Base-by-base conservation (phyloP, 495 filamentous ascomycete genomes). In the Penicillium atrosanguineum region DNA sequence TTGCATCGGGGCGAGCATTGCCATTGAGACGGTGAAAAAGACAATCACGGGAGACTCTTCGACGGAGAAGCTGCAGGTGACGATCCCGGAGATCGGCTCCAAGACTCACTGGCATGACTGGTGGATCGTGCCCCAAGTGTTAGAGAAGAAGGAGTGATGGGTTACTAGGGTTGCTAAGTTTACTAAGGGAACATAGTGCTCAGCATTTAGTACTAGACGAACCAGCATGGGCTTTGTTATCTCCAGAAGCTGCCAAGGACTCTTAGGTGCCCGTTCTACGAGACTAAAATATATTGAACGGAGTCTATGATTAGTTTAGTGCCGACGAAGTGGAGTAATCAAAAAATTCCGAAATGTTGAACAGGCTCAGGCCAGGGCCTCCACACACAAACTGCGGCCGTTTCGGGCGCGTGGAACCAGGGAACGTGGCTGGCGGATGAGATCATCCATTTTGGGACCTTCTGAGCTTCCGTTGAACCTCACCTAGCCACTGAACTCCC, bases 101-200 rank as follows among this genome's bases (percentile, higher is more conserved):
- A 79, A 81, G 59, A 62, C 69, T 18, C 73, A 67, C 38, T 87
- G 87, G 74, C 83, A 88, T 72, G 83, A 85, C 57, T 90, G 86
- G 83, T 94, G 89, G 89, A 75, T 84, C 53, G 86, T 92, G 51
- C 88, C 87, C 6, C 85, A 84, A 65, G 57, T 91, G 39, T 62
- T 54, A 4, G 62, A 62, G 48, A 62, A 56, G 23, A 60, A 62
- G 44, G 1, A 34, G 31, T 34, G 31, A 34, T 1, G 12, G 31
- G 12, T 34, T 31, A 31, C 28, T 1, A 31, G 7, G 28, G 26
- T 4, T 28, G 4, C 4, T 7, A 28, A 1, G 28, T 31, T 7
- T 31, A 31, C 4, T 31, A 31, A 23, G 23, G 23, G 23, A 23
- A 23, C 23, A 2, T 23, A 2, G 23, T 23, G 23, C 23, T 23